Conservation (phyloP, 148 eudicot species). For the Amaranthus cruentus region DNA sequence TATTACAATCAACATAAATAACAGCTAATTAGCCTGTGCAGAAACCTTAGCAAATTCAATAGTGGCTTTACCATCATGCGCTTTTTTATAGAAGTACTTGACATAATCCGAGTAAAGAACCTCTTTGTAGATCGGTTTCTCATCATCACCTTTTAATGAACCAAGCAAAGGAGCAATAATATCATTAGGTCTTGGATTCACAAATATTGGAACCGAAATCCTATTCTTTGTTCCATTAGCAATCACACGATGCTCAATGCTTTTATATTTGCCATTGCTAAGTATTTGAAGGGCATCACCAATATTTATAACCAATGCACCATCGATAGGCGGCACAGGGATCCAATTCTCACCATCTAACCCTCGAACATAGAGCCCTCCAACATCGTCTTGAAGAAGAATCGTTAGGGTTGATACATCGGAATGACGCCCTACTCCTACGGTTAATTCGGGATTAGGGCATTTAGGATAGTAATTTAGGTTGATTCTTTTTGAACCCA, state of each 20-base stretch:
- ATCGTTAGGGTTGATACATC: constrained; percentile 30
- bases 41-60: constrained; percentile 24
- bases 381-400: constrained; percentile 35
- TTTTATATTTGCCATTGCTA: constrained; percentile 39
- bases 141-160: constrained; percentile 25
- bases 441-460: constrained; percentile 35
- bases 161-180: constrained; percentile 22
- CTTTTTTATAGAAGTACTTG: constrained; percentile 28
- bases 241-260: constrained; percentile 39
- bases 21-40: too few relatives aligned
- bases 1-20: too few relatives aligned
- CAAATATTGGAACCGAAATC: constrained; percentile 32
- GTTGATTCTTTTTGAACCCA: constrained; percentile 7
- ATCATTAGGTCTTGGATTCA: constrained; percentile 22
- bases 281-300: constrained; percentile 36
- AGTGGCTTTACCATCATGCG: constrained; percentile 36
- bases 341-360: constrained; percentile 23
- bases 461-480: constrained; percentile 30
- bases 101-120: constrained; percentile 34
- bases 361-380: constrained; percentile 37
- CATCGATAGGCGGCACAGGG: constrained; percentile 30
- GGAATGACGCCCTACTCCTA: constrained; percentile 36
- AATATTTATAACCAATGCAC: constrained; percentile 30
- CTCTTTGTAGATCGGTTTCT: constrained; percentile 26
- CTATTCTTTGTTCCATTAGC: constrained; percentile 26